Evolutionary conservation across 257 asterid genomes (phyloP), one percentile per base, ranked within the genome.

Genomic region (Oldenlandia corymbosa): DNA sequence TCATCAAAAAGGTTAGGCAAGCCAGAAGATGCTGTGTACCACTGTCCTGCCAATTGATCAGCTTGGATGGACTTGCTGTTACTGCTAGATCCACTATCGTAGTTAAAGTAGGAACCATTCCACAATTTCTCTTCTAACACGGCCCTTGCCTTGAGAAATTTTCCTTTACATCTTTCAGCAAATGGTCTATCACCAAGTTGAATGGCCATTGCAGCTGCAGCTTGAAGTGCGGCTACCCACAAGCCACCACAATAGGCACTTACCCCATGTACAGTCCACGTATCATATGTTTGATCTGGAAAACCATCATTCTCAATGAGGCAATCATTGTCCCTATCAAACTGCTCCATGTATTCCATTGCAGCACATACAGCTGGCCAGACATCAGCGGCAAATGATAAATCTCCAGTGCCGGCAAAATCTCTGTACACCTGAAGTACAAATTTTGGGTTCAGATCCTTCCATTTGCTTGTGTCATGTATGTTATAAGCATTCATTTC

Each of bases 401-500:
- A 77, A 69, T 93, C 97, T 23, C 94, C 82, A 0, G 99, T 93
- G 8, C 96, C 97, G 27, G 95, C 91, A 4, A 90, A 93, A 73
- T 93, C 99, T 59, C 99, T 60, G 65, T 93, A 93, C 27, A 84
- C 95, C 76, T 93, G 99, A 72, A 93, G 97, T 46, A 93, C 96
- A 30, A 93, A 93, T 68, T 93, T 93, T 0, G 97, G 94, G 41
- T 93, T 93, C 51, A 93, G 77, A 73, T 93, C 99, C 81, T 93
- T 93, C 99, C 99, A 93, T 55, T 75, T 69, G 58, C 99, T 93
- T 2, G 99, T 93, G 62, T 93, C 99, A 28, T 93, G 99, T 68
- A 93, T 93, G 73, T 93, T 93, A 58, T 93, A 93, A 4, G 99
- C 99, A 54, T 93, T 93, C 99, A 93, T 90, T 74, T 93, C 99